A percentile compares a stretch with the other conserved stretches of the same genome.
Conservation (phyloP, 2,329 filamentous ascomycete species). For the Scopulariopsis brevicaulis region DNA sequence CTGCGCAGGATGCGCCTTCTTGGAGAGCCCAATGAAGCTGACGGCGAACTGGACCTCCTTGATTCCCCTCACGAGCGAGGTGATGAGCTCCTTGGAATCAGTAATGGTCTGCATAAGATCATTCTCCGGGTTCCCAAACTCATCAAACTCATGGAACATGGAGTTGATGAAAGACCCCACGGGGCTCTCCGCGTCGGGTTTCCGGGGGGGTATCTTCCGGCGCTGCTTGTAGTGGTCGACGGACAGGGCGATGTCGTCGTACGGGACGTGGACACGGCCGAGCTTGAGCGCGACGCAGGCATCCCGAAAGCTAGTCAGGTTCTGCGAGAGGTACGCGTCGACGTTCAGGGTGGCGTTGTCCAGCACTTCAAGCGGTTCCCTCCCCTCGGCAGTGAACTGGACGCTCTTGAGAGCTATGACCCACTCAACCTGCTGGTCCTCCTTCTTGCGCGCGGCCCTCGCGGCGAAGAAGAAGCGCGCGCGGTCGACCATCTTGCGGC, state of each 20-base stretch:
- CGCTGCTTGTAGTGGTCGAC: slow-evolving; percentile 40
- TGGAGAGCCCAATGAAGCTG: slow-evolving; percentile 80
- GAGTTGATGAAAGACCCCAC: background rate
- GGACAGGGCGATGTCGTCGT: slow-evolving; percentile 69
- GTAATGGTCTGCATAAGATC: slow-evolving; percentile 73
- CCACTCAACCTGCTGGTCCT: slow-evolving; percentile 75
- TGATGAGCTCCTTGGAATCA: slow-evolving; percentile 85
- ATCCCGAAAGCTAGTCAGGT: slow-evolving; percentile 78
- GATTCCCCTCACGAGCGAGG: slow-evolving; percentile 81
- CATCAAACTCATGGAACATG: background rate
- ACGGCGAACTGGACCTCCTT: slow-evolving; percentile 95
- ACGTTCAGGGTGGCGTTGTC: slow-evolving; percentile 84
- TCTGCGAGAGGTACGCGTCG: slow-evolving; percentile 79
- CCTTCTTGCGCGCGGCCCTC: slow-evolving; percentile 48
- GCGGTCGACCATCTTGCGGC: slow-evolving; percentile 82
- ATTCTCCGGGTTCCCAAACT: slow-evolving; percentile 23
- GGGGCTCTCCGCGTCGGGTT: background rate
- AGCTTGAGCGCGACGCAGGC: slow-evolving; percentile 84
- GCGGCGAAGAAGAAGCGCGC: slow-evolving; percentile 80
- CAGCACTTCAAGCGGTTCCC: slow-evolving; percentile 75
- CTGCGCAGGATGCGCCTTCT: slow-evolving; percentile 61
- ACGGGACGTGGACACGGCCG: slow-evolving; percentile 80
- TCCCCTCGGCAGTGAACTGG: slow-evolving; percentile 75
- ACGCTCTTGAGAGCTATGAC: slow-evolving; percentile 77
- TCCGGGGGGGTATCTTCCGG: slow-evolving; percentile 16